Evolutionary conservation across 2,329 filamentous ascomycete genomes (phyloP).

Genomic region (Alternaria solani): DNA sequence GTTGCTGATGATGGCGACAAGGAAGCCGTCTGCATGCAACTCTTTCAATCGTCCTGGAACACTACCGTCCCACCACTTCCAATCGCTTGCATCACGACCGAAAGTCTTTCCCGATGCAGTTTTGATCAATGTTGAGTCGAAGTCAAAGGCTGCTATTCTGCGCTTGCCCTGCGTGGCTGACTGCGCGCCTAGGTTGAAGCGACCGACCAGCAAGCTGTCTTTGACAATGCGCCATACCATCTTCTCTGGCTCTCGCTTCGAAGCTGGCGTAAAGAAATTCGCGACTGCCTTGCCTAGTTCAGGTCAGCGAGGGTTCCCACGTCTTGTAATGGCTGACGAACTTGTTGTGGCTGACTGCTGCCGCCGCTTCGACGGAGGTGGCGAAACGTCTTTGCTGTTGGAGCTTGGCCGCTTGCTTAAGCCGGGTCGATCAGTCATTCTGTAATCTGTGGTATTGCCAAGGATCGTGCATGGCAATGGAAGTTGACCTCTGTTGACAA

Average conservation of each 20-base stretch:
- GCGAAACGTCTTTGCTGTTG: conserved; percentile 60
- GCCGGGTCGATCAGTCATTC: conserved; percentile 31
- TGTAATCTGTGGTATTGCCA: not conserved
- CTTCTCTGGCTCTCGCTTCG: conserved; percentile 81
- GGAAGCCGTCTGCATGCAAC: conserved; percentile 77
- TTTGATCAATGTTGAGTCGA: conserved; percentile 84
- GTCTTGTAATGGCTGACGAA: conserved; percentile 43
- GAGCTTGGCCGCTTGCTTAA: conserved; percentile 49
- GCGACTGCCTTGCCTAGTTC: conserved; percentile 71
- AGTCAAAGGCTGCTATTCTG: conserved; percentile 52
- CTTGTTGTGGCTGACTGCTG: conserved; percentile 64
- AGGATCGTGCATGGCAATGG: not conserved
- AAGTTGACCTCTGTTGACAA: conserved; percentile 8
- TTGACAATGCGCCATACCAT: conserved; percentile 73
- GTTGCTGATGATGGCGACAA: conserved; percentile 84
- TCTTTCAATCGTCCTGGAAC: conserved; percentile 74
- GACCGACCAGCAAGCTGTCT: conserved; percentile 78
- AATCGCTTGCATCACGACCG: conserved; percentile 74
- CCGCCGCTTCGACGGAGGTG: conserved; percentile 65
- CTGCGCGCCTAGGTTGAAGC: conserved; percentile 64
- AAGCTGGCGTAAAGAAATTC: conserved; percentile 87
- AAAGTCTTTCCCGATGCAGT: conserved; percentile 84
- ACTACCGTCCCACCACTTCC: conserved; percentile 88
- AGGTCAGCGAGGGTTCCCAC: conserved; percentile 7
- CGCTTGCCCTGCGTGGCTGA: conserved; percentile 25